A percentile compares a stretch with the other conserved stretches of the same genome.
Evolutionary conservation across 2,329 filamentous ascomycete genomes (phyloP).

Genomic region (Fusarium gaditjirri): DNA sequence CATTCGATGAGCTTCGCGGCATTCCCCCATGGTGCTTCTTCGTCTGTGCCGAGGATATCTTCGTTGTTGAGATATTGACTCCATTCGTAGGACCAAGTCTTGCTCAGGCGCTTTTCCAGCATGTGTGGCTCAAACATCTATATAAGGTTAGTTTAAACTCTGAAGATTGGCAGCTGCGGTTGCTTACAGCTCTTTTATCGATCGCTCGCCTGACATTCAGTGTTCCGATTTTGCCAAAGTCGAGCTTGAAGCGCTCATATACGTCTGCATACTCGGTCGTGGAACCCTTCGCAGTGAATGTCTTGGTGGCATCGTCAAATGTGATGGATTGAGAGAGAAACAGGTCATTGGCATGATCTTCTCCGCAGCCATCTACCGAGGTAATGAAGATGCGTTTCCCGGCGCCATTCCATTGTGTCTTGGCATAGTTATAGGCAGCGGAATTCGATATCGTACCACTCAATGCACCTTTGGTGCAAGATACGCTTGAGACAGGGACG

Average conservation of each 20-base stretch:
- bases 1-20: constrained; percentile 2
- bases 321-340: constrained; percentile 1
- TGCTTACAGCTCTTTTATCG: constrained; percentile 22
- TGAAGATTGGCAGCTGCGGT: accelerated
- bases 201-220: background rate
- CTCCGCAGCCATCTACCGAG: constrained; percentile 7
- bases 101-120: background rate
- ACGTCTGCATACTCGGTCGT: background rate
- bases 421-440: constrained; percentile 14
- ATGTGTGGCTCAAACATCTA: constrained; percentile 12
- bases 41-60: background rate
- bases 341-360: constrained; percentile 13
- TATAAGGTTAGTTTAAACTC: background rate
- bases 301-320: constrained; percentile 4
- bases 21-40: constrained; percentile 7
- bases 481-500: background rate
- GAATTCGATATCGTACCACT: background rate
- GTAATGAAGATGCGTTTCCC: constrained; percentile 20
- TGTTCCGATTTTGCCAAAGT: constrained; percentile 9
- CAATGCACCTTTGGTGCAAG: background rate
- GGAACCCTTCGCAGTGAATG: background rate
- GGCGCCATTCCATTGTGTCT: constrained; percentile 3
- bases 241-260: background rate
- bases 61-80: background rate
- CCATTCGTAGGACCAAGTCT: background rate